Conservation (phyloP, 352 stramenopile genomes). For the Phytophthora kernoviae region DNA sequence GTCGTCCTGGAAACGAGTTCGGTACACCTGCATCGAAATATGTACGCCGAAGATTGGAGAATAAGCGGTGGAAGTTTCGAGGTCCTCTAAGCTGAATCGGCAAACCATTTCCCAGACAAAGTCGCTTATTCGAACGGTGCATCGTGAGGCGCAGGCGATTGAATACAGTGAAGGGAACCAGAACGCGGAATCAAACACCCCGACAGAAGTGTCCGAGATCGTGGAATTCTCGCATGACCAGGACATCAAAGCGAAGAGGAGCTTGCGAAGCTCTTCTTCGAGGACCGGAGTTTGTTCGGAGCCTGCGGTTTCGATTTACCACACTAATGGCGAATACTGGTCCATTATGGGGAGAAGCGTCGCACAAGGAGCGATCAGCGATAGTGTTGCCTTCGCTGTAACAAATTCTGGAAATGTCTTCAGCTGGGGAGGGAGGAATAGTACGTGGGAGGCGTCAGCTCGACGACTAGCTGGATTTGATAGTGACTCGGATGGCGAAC, state of each 20-base stretch:
- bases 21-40: constrained; percentile 36
- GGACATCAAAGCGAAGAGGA: constrained; percentile 50
- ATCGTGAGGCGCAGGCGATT: constrained; percentile 15
- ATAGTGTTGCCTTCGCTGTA: constrained; percentile 89
- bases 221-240: constrained; percentile 25
- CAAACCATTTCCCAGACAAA: constrained; percentile 37
- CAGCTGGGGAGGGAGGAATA: constrained; percentile 87
- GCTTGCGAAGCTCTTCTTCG: constrained; percentile 68
- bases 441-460: constrained; percentile 39
- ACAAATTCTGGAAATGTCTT: constrained; percentile 86
- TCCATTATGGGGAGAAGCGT: constrained; percentile 90
- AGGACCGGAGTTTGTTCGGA: constrained; percentile 72
- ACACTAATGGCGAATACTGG: constrained; percentile 89
- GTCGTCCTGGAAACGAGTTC: not conserved
- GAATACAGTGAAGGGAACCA: constrained; percentile 8
- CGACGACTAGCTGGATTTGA: constrained; percentile 35
- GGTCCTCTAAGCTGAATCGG: constrained; percentile 65
- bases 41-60: constrained; percentile 65
- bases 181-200: constrained; percentile 7
- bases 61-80: constrained; percentile 67
- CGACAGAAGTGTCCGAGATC: constrained; percentile 30
- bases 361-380: constrained; percentile 72
- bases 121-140: constrained; percentile 24
- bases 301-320: constrained; percentile 66
- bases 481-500: constrained; percentile 29